Conservation (phyloP, 257 asterid genomes). For the Perilla frutescens region DNA sequence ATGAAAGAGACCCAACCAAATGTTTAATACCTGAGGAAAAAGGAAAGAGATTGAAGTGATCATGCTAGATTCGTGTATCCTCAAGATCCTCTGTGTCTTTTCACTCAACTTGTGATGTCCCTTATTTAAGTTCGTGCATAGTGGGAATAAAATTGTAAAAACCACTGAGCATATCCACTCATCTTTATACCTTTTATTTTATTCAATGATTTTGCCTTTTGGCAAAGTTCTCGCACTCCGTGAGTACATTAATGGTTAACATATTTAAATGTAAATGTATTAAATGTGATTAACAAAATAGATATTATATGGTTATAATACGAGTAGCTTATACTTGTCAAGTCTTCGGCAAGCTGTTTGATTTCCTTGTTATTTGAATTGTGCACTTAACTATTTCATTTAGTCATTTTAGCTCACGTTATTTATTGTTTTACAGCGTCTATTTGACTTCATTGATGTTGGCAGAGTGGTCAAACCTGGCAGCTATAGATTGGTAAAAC, state of each 20-base stretch:
- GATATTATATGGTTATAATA: not conserved
- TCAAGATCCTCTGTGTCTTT: not conserved
- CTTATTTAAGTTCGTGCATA: not conserved
- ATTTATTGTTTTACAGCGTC: slow-evolving; percentile 55
- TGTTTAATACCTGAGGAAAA: slow-evolving; percentile 7
- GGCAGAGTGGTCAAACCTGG: slow-evolving; percentile 87
- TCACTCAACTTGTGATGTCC: not conserved
- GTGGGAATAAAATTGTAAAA: not conserved
- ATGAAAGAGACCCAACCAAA: not conserved
- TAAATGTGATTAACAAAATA: not conserved
- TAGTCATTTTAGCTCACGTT: not conserved
- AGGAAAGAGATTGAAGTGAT: not conserved
- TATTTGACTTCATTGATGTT: slow-evolving; percentile 86
- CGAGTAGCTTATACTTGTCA: too few species aligned
- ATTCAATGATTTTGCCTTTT: not conserved
- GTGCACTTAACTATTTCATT: not conserved
- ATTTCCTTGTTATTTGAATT: not conserved
- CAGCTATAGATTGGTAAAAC: slow-evolving; percentile 89
- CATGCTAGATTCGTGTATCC: not conserved
- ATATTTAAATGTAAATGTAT: not conserved
- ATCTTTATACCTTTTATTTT: not conserved
- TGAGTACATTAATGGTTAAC: not conserved
- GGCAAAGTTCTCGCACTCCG: not conserved
- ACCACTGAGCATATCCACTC: not conserved
- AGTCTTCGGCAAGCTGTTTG: not conserved